phyloP scores from a whole-genome alignment of 768 basidiomycete genomes.

The Sutorius australiensis region DNA sequence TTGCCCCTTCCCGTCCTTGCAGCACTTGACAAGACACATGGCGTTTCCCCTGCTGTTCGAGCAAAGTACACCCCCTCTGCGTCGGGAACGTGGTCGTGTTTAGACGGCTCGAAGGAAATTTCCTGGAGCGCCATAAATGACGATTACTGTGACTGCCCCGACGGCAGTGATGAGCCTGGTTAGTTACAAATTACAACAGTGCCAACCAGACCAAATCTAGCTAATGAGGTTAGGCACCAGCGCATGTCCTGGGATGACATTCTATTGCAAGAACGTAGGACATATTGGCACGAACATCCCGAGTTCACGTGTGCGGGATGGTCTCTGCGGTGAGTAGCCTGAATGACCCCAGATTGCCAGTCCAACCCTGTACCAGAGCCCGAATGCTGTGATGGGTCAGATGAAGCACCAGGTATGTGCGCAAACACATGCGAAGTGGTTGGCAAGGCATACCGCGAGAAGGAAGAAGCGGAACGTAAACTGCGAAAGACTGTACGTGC shows the following conservation, averaged over 20 bases:
- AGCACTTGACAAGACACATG: constrained; percentile 47
- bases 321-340: constrained; percentile 74
- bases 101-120: constrained; percentile 78
- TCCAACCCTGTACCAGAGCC: constrained; percentile 52
- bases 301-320: constrained; percentile 84
- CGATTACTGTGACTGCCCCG: constrained; percentile 90
- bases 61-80: constrained; percentile 51
- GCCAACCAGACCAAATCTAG: constrained; percentile 2
- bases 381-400: constrained; percentile 94
- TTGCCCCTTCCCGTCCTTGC: constrained; percentile 40
- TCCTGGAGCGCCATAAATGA: constrained; percentile 84
- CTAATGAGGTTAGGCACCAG: constrained; percentile 59
- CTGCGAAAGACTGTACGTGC: constrained; percentile 69
- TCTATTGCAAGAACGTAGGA: constrained; percentile 85
- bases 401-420: constrained; percentile 82
- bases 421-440: constrained; percentile 71
- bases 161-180: constrained; percentile 97
- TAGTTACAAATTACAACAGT: constrained; percentile 1
- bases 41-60: constrained; percentile 53
- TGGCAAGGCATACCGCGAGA: constrained; percentile 65
- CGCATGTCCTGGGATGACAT: constrained; percentile 71
- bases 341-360: neutral
- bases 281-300: constrained; percentile 80
- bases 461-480: constrained; percentile 71
- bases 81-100: constrained; percentile 67